Evolutionary conservation across 2,329 filamentous ascomycete species (phyloP).

Genomic region (Akanthomyces lecanii): DNA sequence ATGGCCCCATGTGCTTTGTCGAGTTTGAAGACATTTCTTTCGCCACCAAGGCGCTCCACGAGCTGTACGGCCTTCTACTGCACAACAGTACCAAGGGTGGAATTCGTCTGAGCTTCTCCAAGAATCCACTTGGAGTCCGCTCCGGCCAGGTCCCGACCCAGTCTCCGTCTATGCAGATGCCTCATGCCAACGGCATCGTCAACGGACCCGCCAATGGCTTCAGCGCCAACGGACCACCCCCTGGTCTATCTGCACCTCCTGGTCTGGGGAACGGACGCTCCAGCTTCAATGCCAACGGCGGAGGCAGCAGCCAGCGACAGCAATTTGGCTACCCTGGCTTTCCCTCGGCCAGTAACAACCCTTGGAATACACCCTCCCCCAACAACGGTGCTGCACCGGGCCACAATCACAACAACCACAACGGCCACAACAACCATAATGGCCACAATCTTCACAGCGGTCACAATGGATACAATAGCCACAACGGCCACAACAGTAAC

Average conservation of each 20-base stretch:
- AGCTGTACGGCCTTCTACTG: slow-evolving; percentile 80
- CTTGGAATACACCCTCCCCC: slow-evolving; percentile 25
- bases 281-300: slow-evolving; percentile 7
- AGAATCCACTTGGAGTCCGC: slow-evolving; percentile 91
- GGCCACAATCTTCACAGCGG: not conserved
- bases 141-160: slow-evolving; percentile 61
- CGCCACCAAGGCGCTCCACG: slow-evolving; percentile 84
- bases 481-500: not conserved
- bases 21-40: slow-evolving; percentile 94
- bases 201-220: slow-evolving; percentile 51
- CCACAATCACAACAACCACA: not conserved
- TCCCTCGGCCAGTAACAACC: slow-evolving; percentile 21
- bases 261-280: slow-evolving; percentile 48
- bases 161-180: slow-evolving; percentile 37
- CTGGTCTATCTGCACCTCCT: slow-evolving; percentile 72
- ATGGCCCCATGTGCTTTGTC: slow-evolving; percentile 97
- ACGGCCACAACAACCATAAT: not conserved
- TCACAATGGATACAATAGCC: not conserved
- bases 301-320: not conserved
- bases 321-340: slow-evolving; percentile 19
- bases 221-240: slow-evolving; percentile 71
- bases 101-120: slow-evolving; percentile 93
- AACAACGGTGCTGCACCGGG: slow-evolving; percentile 17
- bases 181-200: slow-evolving; percentile 51
- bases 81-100: slow-evolving; percentile 88